These are phyloP conservation scores for Panicum hallii DNA, from an alignment of 202 grass and related monocot species.

Conservation along the genomic window DNA sequence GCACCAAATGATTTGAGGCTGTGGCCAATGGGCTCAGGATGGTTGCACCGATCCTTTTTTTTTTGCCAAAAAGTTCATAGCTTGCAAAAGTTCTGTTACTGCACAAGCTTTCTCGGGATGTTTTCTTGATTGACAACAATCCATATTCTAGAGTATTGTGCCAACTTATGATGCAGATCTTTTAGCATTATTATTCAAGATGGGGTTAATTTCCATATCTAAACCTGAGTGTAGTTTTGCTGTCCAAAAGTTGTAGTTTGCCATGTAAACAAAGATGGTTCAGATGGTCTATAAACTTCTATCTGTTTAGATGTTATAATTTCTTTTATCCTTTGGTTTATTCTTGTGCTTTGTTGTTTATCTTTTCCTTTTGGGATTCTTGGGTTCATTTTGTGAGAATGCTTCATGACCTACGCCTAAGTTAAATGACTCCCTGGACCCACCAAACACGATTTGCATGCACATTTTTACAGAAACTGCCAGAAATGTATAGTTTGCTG, in stretches of 20 bases:
- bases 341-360: slow-evolving; percentile 7
- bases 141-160: not conserved
- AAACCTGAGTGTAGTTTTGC: not conserved
- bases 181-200: not conserved
- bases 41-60: not conserved
- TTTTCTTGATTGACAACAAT: not conserved
- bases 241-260: not conserved
- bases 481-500: not conserved
- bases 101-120: not conserved
- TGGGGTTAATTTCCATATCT: not conserved
- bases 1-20: not conserved
- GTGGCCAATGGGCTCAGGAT: not conserved
- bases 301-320: not conserved
- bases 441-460: not conserved
- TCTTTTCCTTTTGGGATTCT: not conserved
- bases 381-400: not conserved
- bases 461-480: not conserved
- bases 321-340: not conserved
- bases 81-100: not conserved
- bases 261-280: not conserved
- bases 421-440: not conserved
- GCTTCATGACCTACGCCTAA: not conserved
- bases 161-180: not conserved
- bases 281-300: not conserved
- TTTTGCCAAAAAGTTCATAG: not conserved